Conservation (phyloP, 768 basidiomycete genomes). For the Tricholoma flavovirens region DNA sequence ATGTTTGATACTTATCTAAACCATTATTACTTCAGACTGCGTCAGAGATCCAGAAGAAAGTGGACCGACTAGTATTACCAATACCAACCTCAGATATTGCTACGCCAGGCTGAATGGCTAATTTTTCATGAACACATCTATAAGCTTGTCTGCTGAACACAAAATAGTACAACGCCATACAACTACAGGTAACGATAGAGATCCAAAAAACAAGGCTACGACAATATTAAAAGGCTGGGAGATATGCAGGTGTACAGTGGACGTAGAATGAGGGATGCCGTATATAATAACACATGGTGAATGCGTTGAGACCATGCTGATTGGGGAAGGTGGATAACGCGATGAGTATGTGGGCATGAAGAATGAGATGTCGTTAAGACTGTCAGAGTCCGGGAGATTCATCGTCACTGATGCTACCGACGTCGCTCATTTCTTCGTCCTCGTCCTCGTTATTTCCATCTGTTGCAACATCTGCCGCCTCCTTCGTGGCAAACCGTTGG, state of each 20-base stretch:
- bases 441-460: constrained; percentile 61
- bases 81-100: constrained; percentile 21
- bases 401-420: constrained; percentile 76
- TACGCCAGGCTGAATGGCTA: constrained; percentile 9
- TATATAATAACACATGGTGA: constrained; percentile 2
- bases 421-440: constrained; percentile 84
- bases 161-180: constrained; percentile 13
- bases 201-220: constrained; percentile 10
- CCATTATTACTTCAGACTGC: constrained; percentile 44
- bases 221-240: constrained; percentile 6
- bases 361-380: neutral
- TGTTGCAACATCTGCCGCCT: constrained; percentile 73
- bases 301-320: constrained; percentile 9
- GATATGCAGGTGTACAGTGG: constrained; percentile 5
- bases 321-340: neutral
- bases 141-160: constrained; percentile 9
- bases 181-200: constrained; percentile 14
- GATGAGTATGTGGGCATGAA: constrained; percentile 3
- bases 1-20: constrained; percentile 9
- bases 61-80: constrained; percentile 58
- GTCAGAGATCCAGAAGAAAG: constrained; percentile 68
- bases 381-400: constrained; percentile 26
- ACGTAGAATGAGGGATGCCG: constrained; percentile 7
- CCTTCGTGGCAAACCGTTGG: constrained; percentile 89
- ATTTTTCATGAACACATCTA: neutral